Percentiles rank a stretch among this genome's conserved stretches.
Conservation (phyloP, 352 stramenopile genomes). For the Thraustochytrium sp. region DNA sequence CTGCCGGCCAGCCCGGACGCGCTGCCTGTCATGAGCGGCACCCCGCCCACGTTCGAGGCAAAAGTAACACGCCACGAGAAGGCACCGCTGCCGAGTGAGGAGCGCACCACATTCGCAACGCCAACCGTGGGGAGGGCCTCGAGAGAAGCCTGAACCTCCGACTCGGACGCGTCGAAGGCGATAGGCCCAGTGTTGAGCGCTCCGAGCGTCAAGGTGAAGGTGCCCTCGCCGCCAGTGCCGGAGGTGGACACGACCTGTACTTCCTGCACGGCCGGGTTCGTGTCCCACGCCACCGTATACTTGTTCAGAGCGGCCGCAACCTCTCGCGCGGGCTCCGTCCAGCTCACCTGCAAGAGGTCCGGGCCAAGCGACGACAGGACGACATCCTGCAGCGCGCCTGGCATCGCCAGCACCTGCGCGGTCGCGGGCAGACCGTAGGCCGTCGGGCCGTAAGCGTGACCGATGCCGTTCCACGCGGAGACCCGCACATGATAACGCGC, state of each 20-base stretch:
- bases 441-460: conserved; percentile 68
- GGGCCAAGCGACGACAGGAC: conserved; percentile 54
- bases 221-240: conserved; percentile 24
- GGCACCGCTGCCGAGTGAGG: not conserved
- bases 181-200: conserved; percentile 46
- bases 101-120: conserved; percentile 17
- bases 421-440: conserved; percentile 69
- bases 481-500: conserved; percentile 74
- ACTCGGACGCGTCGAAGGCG: conserved; percentile 51
- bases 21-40: not conserved
- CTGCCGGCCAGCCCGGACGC: not conserved
- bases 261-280: conserved; percentile 58
- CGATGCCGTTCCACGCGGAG: conserved; percentile 84
- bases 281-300: conserved; percentile 62
- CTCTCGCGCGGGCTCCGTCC: conserved; percentile 58
- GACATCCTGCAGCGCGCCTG: conserved; percentile 58
- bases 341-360: conserved; percentile 55
- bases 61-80: conserved; percentile 30
- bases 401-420: not conserved
- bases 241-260: conserved; percentile 58
- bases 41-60: not conserved
- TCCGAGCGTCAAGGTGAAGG: conserved; percentile 52
- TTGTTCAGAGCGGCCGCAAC: conserved; percentile 56
- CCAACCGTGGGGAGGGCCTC: conserved; percentile 39
- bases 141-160: conserved; percentile 49